Base-by-base conservation (phyloP, 2,329 filamentous ascomycete genomes). In the Aspergillus awamori region DNA sequence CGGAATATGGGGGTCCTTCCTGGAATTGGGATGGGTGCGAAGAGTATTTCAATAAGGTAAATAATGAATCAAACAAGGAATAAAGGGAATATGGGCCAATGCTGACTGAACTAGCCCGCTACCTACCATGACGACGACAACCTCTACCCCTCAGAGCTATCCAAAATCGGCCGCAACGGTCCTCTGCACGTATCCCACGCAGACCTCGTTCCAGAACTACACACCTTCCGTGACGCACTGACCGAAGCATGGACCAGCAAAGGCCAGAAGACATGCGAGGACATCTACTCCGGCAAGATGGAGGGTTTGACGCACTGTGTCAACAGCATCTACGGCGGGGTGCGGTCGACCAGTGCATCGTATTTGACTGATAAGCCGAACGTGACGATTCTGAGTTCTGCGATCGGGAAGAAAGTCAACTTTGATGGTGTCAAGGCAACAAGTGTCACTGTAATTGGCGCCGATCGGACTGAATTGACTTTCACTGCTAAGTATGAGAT, bases 271-370 rank as follows among this genome's bases (percentile, higher is more conserved):
- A 22, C 39, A 8, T 39, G 20, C 13, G 52, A 53, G 36, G 52
- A 53, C 36, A 53, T 53, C 36, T 53, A 53, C 20, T 53, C 52
- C 2, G 52, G 52, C 0, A 53, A 53, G 15, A 53, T 53, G 52
- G 52, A 53, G 52, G 52, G 52, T 8, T 22, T 41, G 11, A 53
- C 52, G 11, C 52, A 53, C 52, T 53, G 52, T 26, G 52, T 53
- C 33, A 53, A 26, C 52, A 53, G 52, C 8, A 53, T 53, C 20
- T 53, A 53, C 33, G 22, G n/a, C 13, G 52, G 52, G 8, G 15
- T 26, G 52, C 30, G 52, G 8, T 53, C 52, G 20, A 39, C 52
- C 36, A 53, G 52, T 22, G 52, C 33, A 24, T 38, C 52, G 0
- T 53, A 53, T 36, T 8, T 53, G 22, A 26, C 52, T 10, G 52